These are phyloP conservation scores for Tolypocladium pustulatum DNA, from an alignment of 2,329 filamentous ascomycete species.

Conservation along the genomic window DNA sequence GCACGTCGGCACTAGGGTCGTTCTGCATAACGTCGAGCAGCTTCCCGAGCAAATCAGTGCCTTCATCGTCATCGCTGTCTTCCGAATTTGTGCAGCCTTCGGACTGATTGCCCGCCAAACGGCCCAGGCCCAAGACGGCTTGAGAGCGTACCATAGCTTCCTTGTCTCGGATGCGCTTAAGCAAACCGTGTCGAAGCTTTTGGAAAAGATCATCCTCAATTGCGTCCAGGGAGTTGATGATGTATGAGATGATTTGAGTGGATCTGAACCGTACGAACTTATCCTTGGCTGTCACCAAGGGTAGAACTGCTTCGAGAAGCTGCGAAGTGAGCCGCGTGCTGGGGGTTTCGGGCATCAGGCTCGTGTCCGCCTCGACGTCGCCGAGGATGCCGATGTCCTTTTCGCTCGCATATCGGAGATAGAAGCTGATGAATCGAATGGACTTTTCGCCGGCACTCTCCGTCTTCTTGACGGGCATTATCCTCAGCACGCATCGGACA, in stretches of 20 bases:
- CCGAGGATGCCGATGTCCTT: slow-evolving; percentile 61
- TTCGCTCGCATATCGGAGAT: slow-evolving; percentile 61
- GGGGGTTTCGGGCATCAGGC: slow-evolving; percentile 70
- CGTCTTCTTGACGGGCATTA: slow-evolving; percentile 83
- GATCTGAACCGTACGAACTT: slow-evolving; percentile 84
- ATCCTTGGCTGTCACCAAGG: slow-evolving; percentile 77
- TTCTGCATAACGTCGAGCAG: slow-evolving; percentile 84
- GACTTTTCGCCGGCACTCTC: slow-evolving; percentile 80
- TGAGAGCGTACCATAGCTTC: slow-evolving; percentile 87
- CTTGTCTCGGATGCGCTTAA: slow-evolving; percentile 86
- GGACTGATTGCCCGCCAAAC: slow-evolving; percentile 68
- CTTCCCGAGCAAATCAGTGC: slow-evolving; percentile 66
- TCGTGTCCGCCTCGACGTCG: slow-evolving; percentile 56
- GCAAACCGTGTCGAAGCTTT: slow-evolving; percentile 64
- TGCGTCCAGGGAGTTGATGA: slow-evolving; percentile 84
- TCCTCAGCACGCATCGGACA: slow-evolving; percentile 66
- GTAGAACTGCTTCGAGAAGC: slow-evolving; percentile 63
- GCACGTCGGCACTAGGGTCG: slow-evolving; percentile 87
- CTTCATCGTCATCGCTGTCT: slow-evolving; percentile 52
- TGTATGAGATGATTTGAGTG: slow-evolving; percentile 80
- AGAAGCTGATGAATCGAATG: slow-evolving; percentile 79
- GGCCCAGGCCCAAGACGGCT: slow-evolving; percentile 80
- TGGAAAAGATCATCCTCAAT: slow-evolving; percentile 90
- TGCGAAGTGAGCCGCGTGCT: slow-evolving; percentile 67
- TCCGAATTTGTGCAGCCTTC: slow-evolving; percentile 62